phyloP scores from a whole-genome alignment of 192 early-diverging fungal genomes.

The Backusella westeae region DNA sequence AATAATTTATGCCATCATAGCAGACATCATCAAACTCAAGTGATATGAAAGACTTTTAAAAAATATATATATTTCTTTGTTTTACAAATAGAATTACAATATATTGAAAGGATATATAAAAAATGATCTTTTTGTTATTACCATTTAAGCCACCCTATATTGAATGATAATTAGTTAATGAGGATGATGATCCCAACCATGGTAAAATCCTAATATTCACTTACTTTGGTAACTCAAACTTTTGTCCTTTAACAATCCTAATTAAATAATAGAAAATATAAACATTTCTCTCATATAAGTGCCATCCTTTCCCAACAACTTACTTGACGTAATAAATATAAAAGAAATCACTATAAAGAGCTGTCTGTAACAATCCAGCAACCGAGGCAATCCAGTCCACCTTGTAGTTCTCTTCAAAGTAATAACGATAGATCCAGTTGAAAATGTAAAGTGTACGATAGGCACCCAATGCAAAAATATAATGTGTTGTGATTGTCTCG shows the following conservation, averaged over 20 bases:
- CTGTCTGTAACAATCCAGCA: conserved; percentile 92
- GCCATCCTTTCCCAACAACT: background rate
- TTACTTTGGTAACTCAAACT: conserved; percentile 64
- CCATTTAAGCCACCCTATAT: background rate
- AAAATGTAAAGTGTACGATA: conserved; percentile 85
- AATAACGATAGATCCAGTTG: conserved; percentile 96
- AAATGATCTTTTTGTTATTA: background rate
- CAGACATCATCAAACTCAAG: too few relatives aligned
- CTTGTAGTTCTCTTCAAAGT: background rate
- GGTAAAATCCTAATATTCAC: background rate
- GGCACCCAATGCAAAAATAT: conserved; percentile 94
- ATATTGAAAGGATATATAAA: background rate
- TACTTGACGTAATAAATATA: conserved; percentile 90
- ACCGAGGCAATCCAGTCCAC: conserved; percentile 83
- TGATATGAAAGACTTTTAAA: background rate
- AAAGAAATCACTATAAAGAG: conserved; percentile 96
- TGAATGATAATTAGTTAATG: background rate
- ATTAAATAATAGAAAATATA: background rate
- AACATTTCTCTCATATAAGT: background rate
- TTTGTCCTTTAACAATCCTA: conserved; percentile 68
- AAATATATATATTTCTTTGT: background rate
- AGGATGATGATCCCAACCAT: background rate
- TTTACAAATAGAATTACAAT: background rate
- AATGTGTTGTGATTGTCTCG: conserved; percentile 98
- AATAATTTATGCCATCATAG: too few relatives aligned